Conservation (phyloP, 106 monocot genomes). For the Dendrobium huoshanense region DNA sequence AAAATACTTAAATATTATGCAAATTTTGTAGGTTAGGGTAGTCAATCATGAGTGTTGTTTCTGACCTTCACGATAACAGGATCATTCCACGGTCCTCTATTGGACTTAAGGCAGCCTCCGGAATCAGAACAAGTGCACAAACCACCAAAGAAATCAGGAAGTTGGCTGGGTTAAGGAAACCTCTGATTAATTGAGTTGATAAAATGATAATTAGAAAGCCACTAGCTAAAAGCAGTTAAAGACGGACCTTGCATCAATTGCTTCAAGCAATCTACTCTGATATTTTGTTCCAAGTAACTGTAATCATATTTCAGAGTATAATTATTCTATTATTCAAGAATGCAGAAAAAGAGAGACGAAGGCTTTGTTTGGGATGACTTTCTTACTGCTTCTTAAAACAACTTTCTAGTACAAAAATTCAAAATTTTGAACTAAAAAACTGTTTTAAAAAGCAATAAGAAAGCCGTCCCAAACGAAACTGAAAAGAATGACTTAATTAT, state of each 20-base stretch:
- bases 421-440: too few species aligned
- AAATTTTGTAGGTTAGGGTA: background rate
- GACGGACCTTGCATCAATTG: slow-evolving; percentile 74
- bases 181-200: background rate
- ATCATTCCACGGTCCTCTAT: slow-evolving; percentile 74
- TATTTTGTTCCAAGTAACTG: slow-evolving; percentile 89
- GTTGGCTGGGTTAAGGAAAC: slow-evolving; percentile 51
- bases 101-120: slow-evolving; percentile 61
- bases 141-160: slow-evolving; percentile 80
- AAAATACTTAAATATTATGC: background rate
- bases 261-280: slow-evolving; percentile 80
- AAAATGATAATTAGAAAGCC: background rate
- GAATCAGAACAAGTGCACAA: slow-evolving; percentile 48
- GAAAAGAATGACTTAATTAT: background rate
- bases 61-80: slow-evolving; percentile 51
- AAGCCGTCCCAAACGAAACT: too few species aligned
- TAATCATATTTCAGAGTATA: background rate
- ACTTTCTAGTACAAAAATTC: too few species aligned
- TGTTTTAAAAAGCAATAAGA: too few species aligned
- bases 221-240: background rate
- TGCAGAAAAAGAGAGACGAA: background rate
- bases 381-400: too few species aligned
- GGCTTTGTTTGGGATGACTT: too few species aligned
- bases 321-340: background rate
- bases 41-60: slow-evolving; percentile 25